Base-by-base conservation (phyloP, 2,329 filamentous ascomycete genomes). In the Arthrobotrys conoides region DNA sequence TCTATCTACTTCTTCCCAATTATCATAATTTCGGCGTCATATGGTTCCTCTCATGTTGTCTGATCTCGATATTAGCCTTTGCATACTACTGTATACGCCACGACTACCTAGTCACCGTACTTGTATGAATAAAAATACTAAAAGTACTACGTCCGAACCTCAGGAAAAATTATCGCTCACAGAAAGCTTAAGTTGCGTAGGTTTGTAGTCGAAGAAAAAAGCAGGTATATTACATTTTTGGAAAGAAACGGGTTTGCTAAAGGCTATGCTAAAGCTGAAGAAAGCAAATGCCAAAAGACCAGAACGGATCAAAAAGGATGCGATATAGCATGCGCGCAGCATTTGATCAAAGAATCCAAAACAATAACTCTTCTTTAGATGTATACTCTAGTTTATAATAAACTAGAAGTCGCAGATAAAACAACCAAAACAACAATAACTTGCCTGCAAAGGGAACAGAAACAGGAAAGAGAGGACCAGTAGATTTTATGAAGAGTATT, bases 11-110 rank as follows among this genome's bases (percentile, higher is more conserved):
- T 12, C n/a, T n/a, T 27, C 16, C n/a, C 30, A n/a, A 24, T 18
- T 53, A 38, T 61, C 61, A 36, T 65, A 30, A 46, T 64, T n/a
- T 51, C 51, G 70, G 70, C 70, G 70, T 73, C 63, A 67, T 41
- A 36, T 48, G 69, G 59, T 72, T 16, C 36, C 38, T 12, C 53
- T 49, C 30, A 61, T 67, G 33, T 46, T 51, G 5, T 67, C 14
- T 24, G 30, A 59, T 59, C 20, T 36, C 30, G 53, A 59, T 59
- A 59, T 59, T 59, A 59, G 53, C 53, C 30, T 46, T 55, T 51
- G 27, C 53, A 30, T 57, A 27, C 48, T 57, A 27, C 48, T 51
- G 22, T 55, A 65, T 71, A 71, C 38, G 68, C 48, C 22, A 55
- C 51, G 16, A 33, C 27, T 55, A 30, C n/a, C n/a, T n/a, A n/a